phyloP scores from a whole-genome alignment of 495 filamentous ascomycete species.

The Daldinia grandis region DNA sequence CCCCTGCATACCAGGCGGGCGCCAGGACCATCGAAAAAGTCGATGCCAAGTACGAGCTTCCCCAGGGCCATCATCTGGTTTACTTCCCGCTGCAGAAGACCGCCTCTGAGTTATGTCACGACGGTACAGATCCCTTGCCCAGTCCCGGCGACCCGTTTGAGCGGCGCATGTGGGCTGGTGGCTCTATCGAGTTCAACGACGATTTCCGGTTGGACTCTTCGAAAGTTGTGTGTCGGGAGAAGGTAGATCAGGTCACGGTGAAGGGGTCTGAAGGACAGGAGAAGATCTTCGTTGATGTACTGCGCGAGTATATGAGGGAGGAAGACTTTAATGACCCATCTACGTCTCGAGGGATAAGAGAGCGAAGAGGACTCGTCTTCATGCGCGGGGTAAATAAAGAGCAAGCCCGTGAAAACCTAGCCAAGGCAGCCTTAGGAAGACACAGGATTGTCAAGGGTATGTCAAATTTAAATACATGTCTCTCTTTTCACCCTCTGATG shows the following conservation, averaged over 20 bases:
- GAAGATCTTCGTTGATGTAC: conserved; percentile 55
- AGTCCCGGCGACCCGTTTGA: conserved; percentile 70
- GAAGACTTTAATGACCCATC: not conserved
- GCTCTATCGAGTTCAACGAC: conserved; percentile 53
- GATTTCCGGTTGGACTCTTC: conserved; percentile 58
- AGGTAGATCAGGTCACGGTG: conserved; percentile 64
- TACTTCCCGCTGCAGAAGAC: conserved; percentile 73
- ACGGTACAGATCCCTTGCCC: conserved; percentile 78
- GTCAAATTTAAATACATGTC: conserved; percentile 11
- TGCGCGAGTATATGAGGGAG: conserved; percentile 45
- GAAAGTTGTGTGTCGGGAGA: conserved; percentile 68
- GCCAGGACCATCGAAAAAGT: not conserved
- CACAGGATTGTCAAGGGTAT: conserved; percentile 33
- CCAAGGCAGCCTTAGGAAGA: conserved; percentile 11
- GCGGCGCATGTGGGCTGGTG: conserved; percentile 84
- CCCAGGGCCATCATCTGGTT: conserved; percentile 74
- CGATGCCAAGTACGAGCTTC: conserved; percentile 46
- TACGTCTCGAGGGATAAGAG: conserved; percentile 36
- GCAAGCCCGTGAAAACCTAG: conserved; percentile 17
- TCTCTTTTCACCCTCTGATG: not conserved
- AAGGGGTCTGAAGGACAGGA: conserved; percentile 41
- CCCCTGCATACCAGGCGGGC: conserved; percentile 5
- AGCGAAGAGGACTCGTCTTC: conserved; percentile 52
- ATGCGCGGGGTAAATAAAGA: conserved; percentile 42
- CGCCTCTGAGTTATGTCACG: conserved; percentile 63